Base-by-base conservation (phyloP, 805 yeast species). In the Sugiyamaella floridensis region DNA sequence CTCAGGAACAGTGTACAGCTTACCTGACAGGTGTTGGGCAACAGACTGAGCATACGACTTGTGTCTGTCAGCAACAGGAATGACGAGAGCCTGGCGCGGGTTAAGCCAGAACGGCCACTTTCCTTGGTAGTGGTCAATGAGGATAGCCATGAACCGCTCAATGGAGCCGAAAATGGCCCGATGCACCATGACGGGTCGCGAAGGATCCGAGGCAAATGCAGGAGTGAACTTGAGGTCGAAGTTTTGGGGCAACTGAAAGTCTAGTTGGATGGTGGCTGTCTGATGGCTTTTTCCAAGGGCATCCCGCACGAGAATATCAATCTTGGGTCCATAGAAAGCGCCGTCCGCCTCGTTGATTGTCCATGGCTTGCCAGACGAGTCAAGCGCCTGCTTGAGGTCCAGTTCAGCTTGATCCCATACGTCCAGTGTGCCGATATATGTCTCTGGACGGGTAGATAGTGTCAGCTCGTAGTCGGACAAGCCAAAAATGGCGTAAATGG, bases 31-130 rank as follows among this genome's bases (percentile, higher is more conserved):
- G 47, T 63, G 55, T 3, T 65, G 57, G 12, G 75, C 76, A 1
- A 86, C 65, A 1, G 67, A 52, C n/a, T 72, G 58, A 2, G 95
- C 86, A 50, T 77, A 77, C 9, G 70, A 76, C 8, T 68, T 65
- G 62, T 86, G 90, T 9, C 76, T 70, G 0, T 81, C 81, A 53
- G 83, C 81, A 4, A 89, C 82, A 1, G 99, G 97, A 5, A 93
- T 75, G 1, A 93, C 75, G 41, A 86, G 75, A 0, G 92, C 93
- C 66, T 93, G 99, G 56, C 95, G 76, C 6, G 98, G 97, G 58
- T 85, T 88, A 44, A 93, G 65, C 99, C 99, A 93, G 66, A 93
- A 89, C 9, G 99, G 99, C 98, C 98, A 93, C 60, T 84, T 83
- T 0, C 98, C 99, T 52, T 80, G 79, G 66, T 82, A 88, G 58